Percentiles rank a stretch among this genome's conserved stretches.
Evolutionary conservation across 1,139 yeast genomes (phyloP).

Genomic region (Yamadazyma kanchanaburiensis): DNA sequence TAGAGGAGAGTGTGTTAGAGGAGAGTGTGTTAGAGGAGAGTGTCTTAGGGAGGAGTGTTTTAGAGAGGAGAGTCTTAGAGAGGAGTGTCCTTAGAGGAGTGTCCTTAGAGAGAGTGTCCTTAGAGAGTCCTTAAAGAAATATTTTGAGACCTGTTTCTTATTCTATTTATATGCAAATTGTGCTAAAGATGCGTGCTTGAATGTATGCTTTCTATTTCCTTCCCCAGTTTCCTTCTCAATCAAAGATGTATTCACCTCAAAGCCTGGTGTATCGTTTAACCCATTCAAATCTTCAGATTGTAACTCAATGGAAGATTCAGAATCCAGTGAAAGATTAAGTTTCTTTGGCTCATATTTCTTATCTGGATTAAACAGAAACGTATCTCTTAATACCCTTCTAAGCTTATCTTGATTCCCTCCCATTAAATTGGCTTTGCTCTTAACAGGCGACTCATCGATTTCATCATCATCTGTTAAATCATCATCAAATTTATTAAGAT

Average conservation of each 20-base stretch:
- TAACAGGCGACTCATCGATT: constrained; percentile 43
- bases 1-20: too few species aligned
- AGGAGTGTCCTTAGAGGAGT: too few species aligned
- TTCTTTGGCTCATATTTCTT: background rate
- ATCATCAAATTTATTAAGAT: too few species aligned
- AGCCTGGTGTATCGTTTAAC: constrained; percentile 1
- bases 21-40: too few species aligned
- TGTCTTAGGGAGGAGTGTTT: too few species aligned
- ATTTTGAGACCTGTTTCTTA: too few species aligned
- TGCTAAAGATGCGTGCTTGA: constrained; percentile 10
- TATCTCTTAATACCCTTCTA: constrained; percentile 22
- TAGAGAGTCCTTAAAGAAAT: too few species aligned
- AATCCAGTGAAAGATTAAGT: background rate
- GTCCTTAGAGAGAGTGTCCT: too few species aligned
- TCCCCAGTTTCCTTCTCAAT: too few species aligned
- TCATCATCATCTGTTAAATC: constrained; percentile 32
- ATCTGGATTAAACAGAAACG: constrained; percentile 21
- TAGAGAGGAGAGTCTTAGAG: too few species aligned
- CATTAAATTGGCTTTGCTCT: constrained; percentile 8
- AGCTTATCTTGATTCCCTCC: constrained; percentile 9
- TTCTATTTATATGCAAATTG: constrained; percentile 15
- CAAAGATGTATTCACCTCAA: background rate
- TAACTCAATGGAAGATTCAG: constrained; percentile 9
- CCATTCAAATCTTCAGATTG: constrained; percentile 10
- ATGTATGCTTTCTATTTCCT: constrained; percentile 1